Base-by-base conservation (phyloP, 495 filamentous ascomycete species). In the Pseudomonodictys pantanalensis region DNA sequence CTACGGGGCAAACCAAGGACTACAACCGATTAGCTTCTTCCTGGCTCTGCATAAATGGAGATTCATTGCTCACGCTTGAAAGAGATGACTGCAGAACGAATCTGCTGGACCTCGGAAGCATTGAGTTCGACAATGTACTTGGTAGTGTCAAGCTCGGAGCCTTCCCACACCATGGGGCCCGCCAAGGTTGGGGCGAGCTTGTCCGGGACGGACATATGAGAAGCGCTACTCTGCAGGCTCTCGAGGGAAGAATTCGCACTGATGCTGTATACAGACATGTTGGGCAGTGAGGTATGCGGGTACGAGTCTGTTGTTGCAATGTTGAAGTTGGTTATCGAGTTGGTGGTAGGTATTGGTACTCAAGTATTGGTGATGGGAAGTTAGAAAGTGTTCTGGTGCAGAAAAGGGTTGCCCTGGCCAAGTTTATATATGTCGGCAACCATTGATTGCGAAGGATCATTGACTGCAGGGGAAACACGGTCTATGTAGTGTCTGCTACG, bases 81-180 rank as follows among this genome's bases (percentile, higher is more conserved):
- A n/a, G 6, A 46, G 22, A 56, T 26, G 24, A 68, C 22, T 12
- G 62, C 62, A 0, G 52, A 45, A 38, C 56, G 48, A 30, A 68
- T 57, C 9, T 44, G 22, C 17, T 52, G 44, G 5, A 69, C 28
- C 1, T 69, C 66, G 0, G 35, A 20, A 3, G 12, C 15, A n/a
- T 38, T 18, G 12, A 69, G 48, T 10, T 44, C n/a, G 12, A 53
- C 39, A 22, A 69, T 22, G 50, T 62, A 58, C 3, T 59, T 29
- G 9, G 26, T 29, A 0, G 55, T 35, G 15, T 48, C 29, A 9
- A 67, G 38, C 38, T 59, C 49, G 6, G 41, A 96, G 24, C 95
- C 93, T 76, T 98, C 93, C 93, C 64, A 67, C 17, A 56, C 59
- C 64, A 55, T 51, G 25, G 53, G 64, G 12, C 64, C 64, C 17